These are phyloP conservation scores for Oryza brachyantha DNA, from an alignment of 176 grass and related monocot genomes.

Conservation along the genomic window DNA sequence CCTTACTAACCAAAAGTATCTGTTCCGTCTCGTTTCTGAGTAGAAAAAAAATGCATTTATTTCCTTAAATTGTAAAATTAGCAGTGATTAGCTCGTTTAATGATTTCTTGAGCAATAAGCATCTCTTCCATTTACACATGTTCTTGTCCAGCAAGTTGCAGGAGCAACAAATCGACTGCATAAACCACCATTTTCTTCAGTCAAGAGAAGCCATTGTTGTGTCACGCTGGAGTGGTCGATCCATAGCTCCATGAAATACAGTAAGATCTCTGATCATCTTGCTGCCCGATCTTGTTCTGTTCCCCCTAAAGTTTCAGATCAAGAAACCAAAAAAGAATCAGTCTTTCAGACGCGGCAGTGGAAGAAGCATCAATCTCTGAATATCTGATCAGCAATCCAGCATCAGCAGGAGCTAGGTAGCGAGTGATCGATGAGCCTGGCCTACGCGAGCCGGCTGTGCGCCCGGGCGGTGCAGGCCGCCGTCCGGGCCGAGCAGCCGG, in stretches of 20 bases:
- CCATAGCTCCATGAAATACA: background rate
- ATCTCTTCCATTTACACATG: background rate
- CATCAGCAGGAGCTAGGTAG: background rate
- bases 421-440: conserved; percentile 28
- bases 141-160: background rate
- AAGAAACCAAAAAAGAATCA: background rate
- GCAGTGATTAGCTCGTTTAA: background rate
- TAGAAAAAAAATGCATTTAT: background rate
- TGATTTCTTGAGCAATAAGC: background rate
- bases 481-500: conserved; percentile 30
- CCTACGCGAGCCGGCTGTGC: conserved; percentile 24
- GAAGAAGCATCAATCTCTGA: background rate
- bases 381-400: background rate
- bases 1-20: too few species aligned
- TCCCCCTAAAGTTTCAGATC: too few species aligned
- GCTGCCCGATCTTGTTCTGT: too few species aligned
- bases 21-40: background rate
- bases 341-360: background rate
- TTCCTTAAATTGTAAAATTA: background rate
- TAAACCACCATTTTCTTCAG: background rate
- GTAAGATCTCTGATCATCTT: background rate
- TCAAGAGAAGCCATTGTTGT: background rate
- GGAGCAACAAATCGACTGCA: background rate
- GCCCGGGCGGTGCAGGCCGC: conserved; percentile 9
- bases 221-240: background rate